Base-by-base conservation (phyloP, 2,329 filamentous ascomycete genomes). In the Sporothrix sp. region DNA sequence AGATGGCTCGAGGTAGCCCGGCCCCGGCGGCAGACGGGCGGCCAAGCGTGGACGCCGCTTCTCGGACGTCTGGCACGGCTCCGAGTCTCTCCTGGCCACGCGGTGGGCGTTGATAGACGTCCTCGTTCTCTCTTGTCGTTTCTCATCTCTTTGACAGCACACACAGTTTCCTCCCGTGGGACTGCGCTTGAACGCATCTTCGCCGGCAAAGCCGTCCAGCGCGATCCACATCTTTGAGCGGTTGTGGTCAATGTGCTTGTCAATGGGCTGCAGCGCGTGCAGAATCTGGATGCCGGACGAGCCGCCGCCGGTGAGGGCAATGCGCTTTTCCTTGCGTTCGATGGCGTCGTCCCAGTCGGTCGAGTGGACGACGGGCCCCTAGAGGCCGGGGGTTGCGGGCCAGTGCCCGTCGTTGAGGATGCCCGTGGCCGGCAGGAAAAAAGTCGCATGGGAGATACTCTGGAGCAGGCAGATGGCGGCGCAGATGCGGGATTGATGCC, bases 1-100 rank as follows among this genome's bases (percentile, higher is more conserved):
- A 65, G 18, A 76, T 52, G 0, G 71, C 51, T 73, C 68, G 2
- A 77, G 65, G 52, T 76, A 77, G 0, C 71, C 68, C 4, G 71
- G 68, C 0, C 71, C 74, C 73, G 64, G 52, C 70, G 65, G 56
- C 68, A 72, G 0, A 73, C 53, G 21, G 51, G 71, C 0, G 75
- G 60, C 2, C 70, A 68, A 32, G 67, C 61, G 0, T 75, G 75
- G 44, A 7, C 46, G 46, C 37, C 50, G 42, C 10, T n/a, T 40
- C 44, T 36, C 20, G 46, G 35, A 54, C 52, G 35, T 50, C 8
- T 33, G 50, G 40, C 45, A 50, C 33, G 40, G 70, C 67, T 40
- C 46, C 18, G 37, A 49, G 23, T 30, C 45, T n/a, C 23, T 18
- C 32, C 32, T 38, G n/a, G 45, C 25, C 14, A 48, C 45, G 2